Base-by-base conservation (phyloP, 208 protist species). In the Trypanosoma conorhini region DNA sequence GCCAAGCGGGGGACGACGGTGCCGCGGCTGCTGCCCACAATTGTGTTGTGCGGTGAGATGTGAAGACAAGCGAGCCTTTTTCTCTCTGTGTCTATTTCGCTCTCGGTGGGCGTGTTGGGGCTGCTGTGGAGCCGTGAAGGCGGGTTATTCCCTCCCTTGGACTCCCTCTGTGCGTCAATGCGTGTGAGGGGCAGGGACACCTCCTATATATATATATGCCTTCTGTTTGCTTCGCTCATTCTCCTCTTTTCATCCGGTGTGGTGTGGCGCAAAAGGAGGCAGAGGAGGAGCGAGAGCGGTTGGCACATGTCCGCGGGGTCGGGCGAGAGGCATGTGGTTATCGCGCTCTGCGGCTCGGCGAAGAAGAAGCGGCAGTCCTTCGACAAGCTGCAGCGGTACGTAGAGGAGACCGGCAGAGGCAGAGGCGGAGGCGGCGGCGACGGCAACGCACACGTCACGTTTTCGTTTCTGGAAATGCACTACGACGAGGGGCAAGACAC, bases 361-460 rank as follows among this genome's bases (percentile, higher is more conserved):
- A 85, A 85, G 44, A 95, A 95, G 69, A 83, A 95, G 62, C 57
- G 69, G 22, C 90, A 93, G 52, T 95, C 87, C 21, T 93, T 93
- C 57, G 83, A 90, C 31, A 79, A 81, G 5, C 76, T 95, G 9
- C 65, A 68, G 13, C 46, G 28, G 8, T 74, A 70, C 22, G 74
- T 79, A 10, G 70, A 77, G 55, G 50, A 56, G 22, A 78, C 85
- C 67, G 33, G 33, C 2, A 88, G 81, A 62, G 61, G 0, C 51
- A 35, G 44, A 13, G 57, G 7, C 28, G 51, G 10, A 4, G 50
- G 15, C 9, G 60, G 38, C 30, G 38, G 46, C 44, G 12, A 28
- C 31, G n/a, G 31, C 35, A 8, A 22, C n/a, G 42, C 9, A 21
- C 42, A 13, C 15, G 19, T 72, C n/a, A 50, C 66, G 19, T 79